phyloP scores from a whole-genome alignment of 306 rosid species.

The Cucurbita argyrosperma region DNA sequence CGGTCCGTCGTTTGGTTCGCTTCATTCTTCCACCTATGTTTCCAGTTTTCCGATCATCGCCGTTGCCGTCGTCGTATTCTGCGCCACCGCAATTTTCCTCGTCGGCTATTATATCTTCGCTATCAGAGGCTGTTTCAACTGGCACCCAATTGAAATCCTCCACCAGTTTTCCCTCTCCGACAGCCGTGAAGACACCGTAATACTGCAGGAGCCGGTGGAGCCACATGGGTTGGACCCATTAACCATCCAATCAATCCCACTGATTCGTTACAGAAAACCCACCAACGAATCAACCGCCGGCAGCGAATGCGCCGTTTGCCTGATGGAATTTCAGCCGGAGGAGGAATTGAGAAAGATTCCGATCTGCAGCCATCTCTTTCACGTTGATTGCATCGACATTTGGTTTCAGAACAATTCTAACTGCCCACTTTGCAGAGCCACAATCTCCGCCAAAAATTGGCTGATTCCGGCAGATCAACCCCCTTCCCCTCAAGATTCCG shows the following conservation, averaged over 20 bases:
- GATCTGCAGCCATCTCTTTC: slow-evolving; percentile 27
- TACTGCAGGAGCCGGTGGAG: slow-evolving; percentile 20
- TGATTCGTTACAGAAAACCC: slow-evolving; percentile 35
- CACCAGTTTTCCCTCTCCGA: slow-evolving; percentile 40
- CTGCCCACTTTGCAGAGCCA: slow-evolving; percentile 12
- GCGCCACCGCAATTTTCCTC: slow-evolving; percentile 78
- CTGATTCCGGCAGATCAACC: not conserved
- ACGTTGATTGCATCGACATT: slow-evolving; percentile 9
- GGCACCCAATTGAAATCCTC: slow-evolving; percentile 80
- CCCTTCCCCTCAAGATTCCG: not conserved
- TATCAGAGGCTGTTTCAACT: slow-evolving; percentile 84
- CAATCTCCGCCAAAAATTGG: not conserved
- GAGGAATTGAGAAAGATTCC: slow-evolving; percentile 77
- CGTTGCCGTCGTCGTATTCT: slow-evolving; percentile 68
- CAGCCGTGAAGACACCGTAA: slow-evolving; percentile 29
- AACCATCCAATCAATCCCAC: slow-evolving; percentile 58
- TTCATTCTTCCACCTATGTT: not conserved
- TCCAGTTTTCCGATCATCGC: slow-evolving; percentile 82
- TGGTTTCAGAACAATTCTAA: slow-evolving; percentile 10
- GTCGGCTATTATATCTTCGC: slow-evolving; percentile 87
- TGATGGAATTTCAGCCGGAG: slow-evolving; percentile 56
- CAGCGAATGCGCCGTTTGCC: slow-evolving; percentile 73
- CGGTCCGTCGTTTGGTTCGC: not conserved
- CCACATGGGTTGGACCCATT: slow-evolving; percentile 70
- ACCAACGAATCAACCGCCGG: not conserved